Evolutionary conservation across 2,329 filamentous ascomycete species (phyloP), one percentile per base, ranked within the genome.

Genomic region (Verticillium tricorpus): DNA sequence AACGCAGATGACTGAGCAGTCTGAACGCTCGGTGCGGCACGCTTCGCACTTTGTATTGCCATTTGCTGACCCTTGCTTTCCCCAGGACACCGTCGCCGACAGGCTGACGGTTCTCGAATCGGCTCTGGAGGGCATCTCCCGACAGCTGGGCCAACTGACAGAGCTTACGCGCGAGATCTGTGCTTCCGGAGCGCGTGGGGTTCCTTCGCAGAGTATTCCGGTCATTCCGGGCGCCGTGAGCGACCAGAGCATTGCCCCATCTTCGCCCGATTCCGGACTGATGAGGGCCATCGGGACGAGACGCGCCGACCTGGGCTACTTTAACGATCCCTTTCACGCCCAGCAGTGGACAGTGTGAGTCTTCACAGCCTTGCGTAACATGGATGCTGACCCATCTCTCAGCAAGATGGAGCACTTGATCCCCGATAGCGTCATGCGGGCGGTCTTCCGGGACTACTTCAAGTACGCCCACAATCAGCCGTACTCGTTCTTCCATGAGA

Each of bases 401-500:
- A 58, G 57, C 6, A 58, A 58, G 31, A 40, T 58, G 37, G 39
- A 58, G 15, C 37, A 58, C 25, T 11, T 58, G 6, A 32, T 58
- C 11, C 59, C 59, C 5, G 54, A 57, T 12, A 28, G 17, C 4
- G 63, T 67, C 7, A 52, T 63, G 17, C n/a, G 32, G 31, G 50
- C 60, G 25, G 56, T 65, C 25, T 55, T 71, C 22, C 66, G 72
- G 60, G 69, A 68, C 5, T 77, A 72, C 58, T 77, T 77, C 59
- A 37, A 50, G 8, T 72, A 69, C 56, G 70, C 68, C 31, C 75
- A 77, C 35, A 75, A 75, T 39, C 73, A 76, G 35, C 75, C 75
- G 1, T 77, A 77, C 62, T 72, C 68, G 0, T 75, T 72, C 60
- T 75, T 77, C 61, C 73, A 75, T 32, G 74, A 76, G 58, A 55